Base-by-base conservation (phyloP, 768 basidiomycete species). In the Astraeus odoratus region DNA sequence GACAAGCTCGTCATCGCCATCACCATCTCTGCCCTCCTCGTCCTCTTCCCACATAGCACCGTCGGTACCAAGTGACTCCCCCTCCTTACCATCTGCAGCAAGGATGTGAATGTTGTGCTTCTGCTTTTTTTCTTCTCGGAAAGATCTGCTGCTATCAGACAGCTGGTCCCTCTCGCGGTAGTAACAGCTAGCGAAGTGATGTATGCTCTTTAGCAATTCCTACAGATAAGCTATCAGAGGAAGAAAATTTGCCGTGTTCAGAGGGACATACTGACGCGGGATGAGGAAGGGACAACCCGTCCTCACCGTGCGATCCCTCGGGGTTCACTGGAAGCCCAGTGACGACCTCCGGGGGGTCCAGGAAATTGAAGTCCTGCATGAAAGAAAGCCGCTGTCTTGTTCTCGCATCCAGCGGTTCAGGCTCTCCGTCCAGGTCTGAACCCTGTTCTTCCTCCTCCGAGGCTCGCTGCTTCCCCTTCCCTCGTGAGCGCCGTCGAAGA, bases 101-200 rank as follows among this genome's bases (percentile, higher is more conserved):
- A 63, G 39, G 9, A 49, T 47, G 18, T 65, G 63, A 3, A 63
- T 42, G 15, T 52, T 65, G 13, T 42, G 48, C 44, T 58, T 64
- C 41, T 51, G 56, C 51, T 67, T 78, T 57, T 60, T 70, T 53
- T 64, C 65, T 47, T 57, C 64, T 10, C 78, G 73, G 47, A 67
- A 75, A 33, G 73, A 59, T 43, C 68, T 71, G 13, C 74, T 66
- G 9, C 62, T 67, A 49, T 86, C 73, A 16, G 69, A 62, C 2
- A 87, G 60, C 50, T 86, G 74, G 0, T 80, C 83, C 44, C 71
- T 68, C 51, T 80, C 78, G 18, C 67, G 66, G 52, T 87, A 90
- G 57, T 82, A 81, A 18, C 60, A 64, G 38, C 70, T 73, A 19
- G 76, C 62, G 44, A 74, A 74, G 51, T 75, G 63, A 48, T 77